These are phyloP conservation scores for Ulota crispa DNA, from an alignment of 225 moss, liverwort and hornwort genomes.

Conservation along the genomic window DNA sequence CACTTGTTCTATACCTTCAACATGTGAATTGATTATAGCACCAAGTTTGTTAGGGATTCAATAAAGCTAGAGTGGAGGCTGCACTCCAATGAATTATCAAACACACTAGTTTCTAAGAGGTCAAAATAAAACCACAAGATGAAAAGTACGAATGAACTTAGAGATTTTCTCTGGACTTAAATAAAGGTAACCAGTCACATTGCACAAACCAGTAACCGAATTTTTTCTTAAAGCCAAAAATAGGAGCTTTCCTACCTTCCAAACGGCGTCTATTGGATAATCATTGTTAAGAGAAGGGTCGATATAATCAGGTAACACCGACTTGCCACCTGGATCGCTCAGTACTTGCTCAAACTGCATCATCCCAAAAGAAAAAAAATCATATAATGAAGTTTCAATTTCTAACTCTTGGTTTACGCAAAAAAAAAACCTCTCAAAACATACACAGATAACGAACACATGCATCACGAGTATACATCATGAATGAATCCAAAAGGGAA, in stretches of 20 bases:
- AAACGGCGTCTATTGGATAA: slow-evolving; percentile 72
- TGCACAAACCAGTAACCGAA: neutral
- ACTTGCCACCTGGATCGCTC: slow-evolving; percentile 54
- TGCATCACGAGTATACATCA: neutral
- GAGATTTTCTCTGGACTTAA: neutral
- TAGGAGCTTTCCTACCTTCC: slow-evolving; percentile 57
- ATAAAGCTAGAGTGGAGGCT: neutral
- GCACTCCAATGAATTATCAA: neutral
- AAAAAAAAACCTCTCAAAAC: neutral
- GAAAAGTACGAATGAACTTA: neutral
- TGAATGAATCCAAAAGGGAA: neutral
- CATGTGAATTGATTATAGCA: neutral
- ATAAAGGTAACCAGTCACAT: neutral
- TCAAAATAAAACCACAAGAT: neutral
- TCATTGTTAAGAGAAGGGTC: slow-evolving; percentile 66
- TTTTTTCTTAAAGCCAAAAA: neutral
- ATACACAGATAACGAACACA: neutral
- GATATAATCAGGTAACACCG: slow-evolving; percentile 44
- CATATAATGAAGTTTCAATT: neutral
- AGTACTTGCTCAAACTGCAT: slow-evolving; percentile 77
- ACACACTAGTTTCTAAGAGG: neutral
- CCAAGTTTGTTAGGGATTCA: neutral
- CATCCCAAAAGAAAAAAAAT: slow-evolving; percentile 17
- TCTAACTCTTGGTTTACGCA: neutral
- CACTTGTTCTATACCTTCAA: neutral